Evolutionary conservation across 768 basidiomycete species (phyloP).

Genomic region (Sutorius australiensis): DNA sequence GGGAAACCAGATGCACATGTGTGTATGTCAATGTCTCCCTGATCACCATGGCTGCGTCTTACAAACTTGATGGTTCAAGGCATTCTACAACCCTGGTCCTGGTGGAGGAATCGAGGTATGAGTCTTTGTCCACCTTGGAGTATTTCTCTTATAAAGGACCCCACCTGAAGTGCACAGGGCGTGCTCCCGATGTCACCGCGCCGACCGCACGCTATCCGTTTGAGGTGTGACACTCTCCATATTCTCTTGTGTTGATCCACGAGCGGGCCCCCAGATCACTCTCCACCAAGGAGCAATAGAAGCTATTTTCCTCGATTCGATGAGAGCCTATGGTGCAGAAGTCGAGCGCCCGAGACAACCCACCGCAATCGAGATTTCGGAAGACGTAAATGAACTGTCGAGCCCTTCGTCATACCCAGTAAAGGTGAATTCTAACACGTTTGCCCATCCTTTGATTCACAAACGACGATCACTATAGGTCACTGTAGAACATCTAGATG

Average conservation of each 20-base stretch:
- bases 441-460: background rate
- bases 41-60: background rate
- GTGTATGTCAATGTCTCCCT: conserved; percentile 39
- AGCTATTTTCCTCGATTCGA: conserved; percentile 39
- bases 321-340: conserved; percentile 26
- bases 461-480: conserved; percentile 13
- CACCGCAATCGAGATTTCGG: conserved; percentile 27
- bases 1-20: conserved; percentile 66
- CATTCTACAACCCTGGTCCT: conserved; percentile 68
- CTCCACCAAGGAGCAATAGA: conserved; percentile 44
- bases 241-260: background rate
- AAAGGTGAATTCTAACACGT: conserved; percentile 15
- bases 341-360: conserved; percentile 38
- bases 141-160: background rate
- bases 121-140: background rate
- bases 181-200: conserved; percentile 58
- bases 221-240: conserved; percentile 41
- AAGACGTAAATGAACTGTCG: conserved; percentile 38
- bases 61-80: conserved; percentile 35
- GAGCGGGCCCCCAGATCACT: conserved; percentile 22
- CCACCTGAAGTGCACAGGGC: conserved; percentile 50
- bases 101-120: conserved; percentile 61
- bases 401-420: conserved; percentile 29
- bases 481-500: conserved; percentile 20
- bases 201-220: conserved; percentile 67